Percentiles rank a stretch among this genome's conserved stretches.
Conservation (phyloP, 495 filamentous ascomycete species). For the Collariella sp. region DNA sequence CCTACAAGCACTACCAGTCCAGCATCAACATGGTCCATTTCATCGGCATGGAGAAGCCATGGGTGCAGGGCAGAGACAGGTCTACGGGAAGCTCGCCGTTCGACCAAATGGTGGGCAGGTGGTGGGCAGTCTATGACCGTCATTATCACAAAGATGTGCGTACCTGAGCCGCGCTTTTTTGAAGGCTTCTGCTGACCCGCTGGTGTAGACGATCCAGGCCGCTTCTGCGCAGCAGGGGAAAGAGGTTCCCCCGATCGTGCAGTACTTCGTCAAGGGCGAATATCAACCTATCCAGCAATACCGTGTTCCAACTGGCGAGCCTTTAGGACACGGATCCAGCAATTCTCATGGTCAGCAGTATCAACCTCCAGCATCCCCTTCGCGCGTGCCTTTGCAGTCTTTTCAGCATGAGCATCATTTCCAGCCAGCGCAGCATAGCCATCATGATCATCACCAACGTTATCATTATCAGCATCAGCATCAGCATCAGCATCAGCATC, state of each 20-base stretch:
- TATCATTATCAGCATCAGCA: conserved; percentile 9
- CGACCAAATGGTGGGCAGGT: conserved; percentile 68
- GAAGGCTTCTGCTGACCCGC: conserved; percentile 4
- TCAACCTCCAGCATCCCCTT: conserved; percentile 8
- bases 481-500: conserved; percentile 8
- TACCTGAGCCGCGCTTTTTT: background rate
- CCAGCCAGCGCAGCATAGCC: conserved; percentile 4
- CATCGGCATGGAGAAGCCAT: conserved; percentile 86
- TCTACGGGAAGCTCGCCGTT: conserved; percentile 53
- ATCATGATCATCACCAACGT: conserved; percentile 7
- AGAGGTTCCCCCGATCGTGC: conserved; percentile 34
- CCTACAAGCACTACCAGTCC: conserved; percentile 85
- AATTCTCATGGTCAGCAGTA: conserved; percentile 24
- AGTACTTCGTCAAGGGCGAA: conserved; percentile 47
- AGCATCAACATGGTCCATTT: conserved; percentile 86
- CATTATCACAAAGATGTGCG: conserved; percentile 58
- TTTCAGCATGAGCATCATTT: conserved; percentile 14
- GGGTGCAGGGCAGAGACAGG: conserved; percentile 59
- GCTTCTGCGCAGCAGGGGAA: conserved; percentile 4
- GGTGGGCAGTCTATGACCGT: conserved; percentile 89
- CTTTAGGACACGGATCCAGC: conserved; percentile 4
- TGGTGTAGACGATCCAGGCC: background rate
- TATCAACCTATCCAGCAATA: conserved; percentile 38
- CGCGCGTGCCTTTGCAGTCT: conserved; percentile 10
- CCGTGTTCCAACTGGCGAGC: conserved; percentile 25